Evolutionary conservation across 352 stramenopile species (phyloP).

Genomic region (Pythium biforme): DNA sequence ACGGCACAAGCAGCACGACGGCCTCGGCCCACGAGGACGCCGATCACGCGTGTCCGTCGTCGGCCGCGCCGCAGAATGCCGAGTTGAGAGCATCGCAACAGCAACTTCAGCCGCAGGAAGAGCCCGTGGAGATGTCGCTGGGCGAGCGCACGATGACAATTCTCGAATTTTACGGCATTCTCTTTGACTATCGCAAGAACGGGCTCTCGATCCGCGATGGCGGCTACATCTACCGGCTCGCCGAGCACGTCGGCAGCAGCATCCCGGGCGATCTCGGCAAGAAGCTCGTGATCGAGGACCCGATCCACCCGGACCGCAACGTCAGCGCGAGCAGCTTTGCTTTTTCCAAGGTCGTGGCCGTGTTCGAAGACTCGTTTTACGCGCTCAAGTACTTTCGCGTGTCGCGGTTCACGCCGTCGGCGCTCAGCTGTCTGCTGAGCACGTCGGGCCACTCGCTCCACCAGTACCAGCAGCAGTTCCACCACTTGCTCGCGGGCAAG

Average conservation of each 20-base stretch:
- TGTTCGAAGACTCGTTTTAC: slow-evolving; percentile 87
- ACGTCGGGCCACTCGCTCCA: slow-evolving; percentile 51
- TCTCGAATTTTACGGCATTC: slow-evolving; percentile 83
- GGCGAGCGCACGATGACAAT: slow-evolving; percentile 74
- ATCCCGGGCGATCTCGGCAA: slow-evolving; percentile 45
- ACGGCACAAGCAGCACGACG: slow-evolving; percentile 26
- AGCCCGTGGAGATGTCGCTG: slow-evolving; percentile 36
- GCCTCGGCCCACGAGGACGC: slow-evolving; percentile 24
- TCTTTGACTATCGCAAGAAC: slow-evolving; percentile 86
- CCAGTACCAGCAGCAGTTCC: slow-evolving; percentile 25
- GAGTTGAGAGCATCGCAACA: background rate
- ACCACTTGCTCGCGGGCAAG: slow-evolving; percentile 17
- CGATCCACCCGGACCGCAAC: slow-evolving; percentile 86
- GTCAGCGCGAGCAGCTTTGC: slow-evolving; percentile 86
- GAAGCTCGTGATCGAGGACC: slow-evolving; percentile 84
- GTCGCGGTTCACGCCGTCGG: slow-evolving; percentile 72
- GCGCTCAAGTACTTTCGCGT: slow-evolving; percentile 81
- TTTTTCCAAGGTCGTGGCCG: slow-evolving; percentile 78
- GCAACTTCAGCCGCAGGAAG: slow-evolving; percentile 14
- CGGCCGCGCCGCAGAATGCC: background rate
- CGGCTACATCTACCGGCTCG: slow-evolving; percentile 83
- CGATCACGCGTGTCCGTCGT: slow-evolving; percentile 5
- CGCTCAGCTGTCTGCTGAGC: slow-evolving; percentile 77
- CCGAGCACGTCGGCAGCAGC: slow-evolving; percentile 40
- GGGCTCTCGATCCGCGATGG: slow-evolving; percentile 81